These are phyloP conservation scores for Fusarium nurragi DNA, from an alignment of 2,329 filamentous ascomycete genomes.

Conservation along the genomic window DNA sequence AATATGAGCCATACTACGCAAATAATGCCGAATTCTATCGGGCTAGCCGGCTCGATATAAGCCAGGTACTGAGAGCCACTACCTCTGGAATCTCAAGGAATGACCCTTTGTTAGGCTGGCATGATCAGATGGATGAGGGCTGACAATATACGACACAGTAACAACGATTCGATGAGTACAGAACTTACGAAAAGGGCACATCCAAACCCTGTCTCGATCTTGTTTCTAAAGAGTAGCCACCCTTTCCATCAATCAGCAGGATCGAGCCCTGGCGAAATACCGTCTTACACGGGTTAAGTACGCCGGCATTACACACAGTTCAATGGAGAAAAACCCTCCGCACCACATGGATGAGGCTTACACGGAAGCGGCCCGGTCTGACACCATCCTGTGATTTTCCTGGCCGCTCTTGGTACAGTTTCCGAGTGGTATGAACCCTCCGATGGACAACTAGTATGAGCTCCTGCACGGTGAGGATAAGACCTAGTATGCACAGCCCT, in stretches of 20 bases:
- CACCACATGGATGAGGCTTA: slow-evolving; percentile 9
- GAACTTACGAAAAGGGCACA: neutral
- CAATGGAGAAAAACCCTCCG: neutral
- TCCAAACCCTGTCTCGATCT: neutral
- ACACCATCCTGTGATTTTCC: neutral
- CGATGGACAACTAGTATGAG: neutral
- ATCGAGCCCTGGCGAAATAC: neutral
- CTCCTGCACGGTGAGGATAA: neutral
- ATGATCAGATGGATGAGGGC: neutral
- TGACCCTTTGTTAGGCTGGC: neutral
- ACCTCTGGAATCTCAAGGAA: neutral
- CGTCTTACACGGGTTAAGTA: neutral
- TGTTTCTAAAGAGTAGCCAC: neutral
- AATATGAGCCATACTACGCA: neutral
- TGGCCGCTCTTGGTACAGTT: slow-evolving; percentile 1
- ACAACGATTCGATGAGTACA: neutral
- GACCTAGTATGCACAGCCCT: slow-evolving; percentile 2
- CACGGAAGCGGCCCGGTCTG: slow-evolving; percentile 27
- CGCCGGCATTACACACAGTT: neutral
- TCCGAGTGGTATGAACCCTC: slow-evolving; percentile 4
- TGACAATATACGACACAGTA: neutral
- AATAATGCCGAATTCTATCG: slow-evolving; percentile 5
- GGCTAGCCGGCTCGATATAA: neutral
- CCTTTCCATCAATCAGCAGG: neutral
- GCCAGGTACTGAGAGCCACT: neutral